Evolutionary conservation across 306 rosid genomes (phyloP).

Genomic region (Acacia acuminata): DNA sequence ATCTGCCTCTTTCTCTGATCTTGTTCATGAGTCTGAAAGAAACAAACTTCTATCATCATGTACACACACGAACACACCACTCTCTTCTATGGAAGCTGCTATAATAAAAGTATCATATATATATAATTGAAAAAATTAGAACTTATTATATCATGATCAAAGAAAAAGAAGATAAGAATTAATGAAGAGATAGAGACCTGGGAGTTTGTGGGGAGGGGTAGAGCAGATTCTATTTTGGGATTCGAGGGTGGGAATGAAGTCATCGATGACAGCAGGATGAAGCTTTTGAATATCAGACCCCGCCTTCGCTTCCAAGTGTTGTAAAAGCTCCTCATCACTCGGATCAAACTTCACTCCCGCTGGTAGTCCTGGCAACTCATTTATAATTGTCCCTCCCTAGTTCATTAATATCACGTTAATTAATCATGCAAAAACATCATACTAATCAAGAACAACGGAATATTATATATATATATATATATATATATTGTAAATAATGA

Average conservation of each 20-base stretch:
- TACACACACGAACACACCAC: neutral
- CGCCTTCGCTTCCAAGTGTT: slow-evolving; percentile 75
- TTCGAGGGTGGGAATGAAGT: slow-evolving; percentile 73
- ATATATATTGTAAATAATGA: neutral
- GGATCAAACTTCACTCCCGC: slow-evolving; percentile 90
- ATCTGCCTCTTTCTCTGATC: neutral
- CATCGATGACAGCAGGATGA: slow-evolving; percentile 72
- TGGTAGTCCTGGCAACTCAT: slow-evolving; percentile 72
- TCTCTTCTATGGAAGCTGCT: neutral
- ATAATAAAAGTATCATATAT: neutral
- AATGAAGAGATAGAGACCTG: slow-evolving; percentile 41
- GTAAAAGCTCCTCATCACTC: slow-evolving; percentile 72
- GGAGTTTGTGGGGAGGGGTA: too few relatives aligned
- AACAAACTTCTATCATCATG: neutral
- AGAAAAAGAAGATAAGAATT: neutral
- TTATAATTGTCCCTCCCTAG: slow-evolving; percentile 36
- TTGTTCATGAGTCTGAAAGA: neutral
- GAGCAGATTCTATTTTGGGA: too few relatives aligned
- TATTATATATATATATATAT: neutral
- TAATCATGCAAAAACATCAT: neutral
- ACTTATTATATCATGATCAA: neutral
- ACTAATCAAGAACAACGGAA: neutral
- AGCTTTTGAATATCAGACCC: slow-evolving; percentile 58
- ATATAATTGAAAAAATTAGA: neutral
- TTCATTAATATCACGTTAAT: neutral